Evolutionary conservation across 2,329 filamentous ascomycete genomes (phyloP), one percentile per base, ranked within the genome.

Genomic region (Paradendryphiella salina): DNA sequence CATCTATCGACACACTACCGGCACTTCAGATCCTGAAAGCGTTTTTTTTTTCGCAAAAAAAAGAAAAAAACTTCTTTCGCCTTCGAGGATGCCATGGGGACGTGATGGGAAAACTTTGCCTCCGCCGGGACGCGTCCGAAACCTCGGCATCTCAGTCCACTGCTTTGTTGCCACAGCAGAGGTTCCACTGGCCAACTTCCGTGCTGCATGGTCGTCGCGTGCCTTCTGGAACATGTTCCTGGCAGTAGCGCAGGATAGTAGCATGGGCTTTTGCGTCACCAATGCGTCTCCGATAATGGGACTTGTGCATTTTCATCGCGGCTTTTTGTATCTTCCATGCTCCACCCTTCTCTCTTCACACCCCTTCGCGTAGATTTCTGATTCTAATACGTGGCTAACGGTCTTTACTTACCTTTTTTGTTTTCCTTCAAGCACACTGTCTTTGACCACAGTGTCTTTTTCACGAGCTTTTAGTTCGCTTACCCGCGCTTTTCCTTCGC

Each of bases 361-460:
- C 39, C 34, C 15, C 28, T 29, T 43, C 40, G 7, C 15, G 5
- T 50, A 21, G 6, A 28, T 23, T 35, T 43, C 17, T 32, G 23
- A 11, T 3, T 4, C 8, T 40, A 13, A 40, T 29, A 11, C 13
- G 20, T 28, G 17, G 33, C 10, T 28, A 17, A 34, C 9, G 13
- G 14, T n/a, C 26, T 29, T 37, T 18, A 8, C 9, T 31, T 21
- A 13, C 29, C 13, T 20, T 38, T 37, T 44, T 39, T 14, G 35
- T 28, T 26, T 10, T 26, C 8, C 8, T 26, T 10, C 6, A 26
- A 26, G 23, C 23, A 26, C 8, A 26, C 3, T 10, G 23, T 26
- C 8, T 10, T 9, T 6, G 2, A 38, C 42, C 64, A 68, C 59
- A 20, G 47, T 72, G 70, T 71, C 66, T 60, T 56, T 64, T 57